Percentiles rank a stretch among this genome's conserved stretches.
These are phyloP conservation scores for Ophiostoma perfectum DNA, from an alignment of 2,329 filamentous ascomycete species.

Conservation along the genomic window DNA sequence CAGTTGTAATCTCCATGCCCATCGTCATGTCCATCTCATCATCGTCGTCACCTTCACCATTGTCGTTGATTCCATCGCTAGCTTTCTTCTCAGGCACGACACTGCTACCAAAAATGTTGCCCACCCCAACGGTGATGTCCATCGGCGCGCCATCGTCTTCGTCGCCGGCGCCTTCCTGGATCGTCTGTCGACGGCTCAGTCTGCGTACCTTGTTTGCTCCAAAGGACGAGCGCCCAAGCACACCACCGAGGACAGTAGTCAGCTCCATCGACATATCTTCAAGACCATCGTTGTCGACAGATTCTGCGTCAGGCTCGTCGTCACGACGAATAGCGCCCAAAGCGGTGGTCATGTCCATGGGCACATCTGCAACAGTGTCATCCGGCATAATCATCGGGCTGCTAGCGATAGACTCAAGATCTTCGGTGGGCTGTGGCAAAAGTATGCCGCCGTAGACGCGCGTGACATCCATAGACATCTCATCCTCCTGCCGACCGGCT, in stretches of 20 bases:
- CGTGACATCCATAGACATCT: slow-evolving; percentile 94
- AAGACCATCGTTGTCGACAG: slow-evolving; percentile 41
- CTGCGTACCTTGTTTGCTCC: slow-evolving; percentile 22
- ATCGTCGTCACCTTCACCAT: slow-evolving; percentile 32
- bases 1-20: slow-evolving; percentile 64
- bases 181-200: slow-evolving; percentile 28
- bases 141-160: slow-evolving; percentile 37
- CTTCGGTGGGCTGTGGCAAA: slow-evolving; percentile 35
- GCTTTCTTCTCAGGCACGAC: neutral
- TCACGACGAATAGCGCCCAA: slow-evolving; percentile 61
- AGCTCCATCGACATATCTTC: slow-evolving; percentile 78
- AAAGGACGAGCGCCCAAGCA: slow-evolving; percentile 35
- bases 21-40: slow-evolving; percentile 40
- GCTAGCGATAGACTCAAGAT: slow-evolving; percentile 23
- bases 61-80: slow-evolving; percentile 30
- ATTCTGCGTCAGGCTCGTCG: slow-evolving; percentile 30
- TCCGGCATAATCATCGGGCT: slow-evolving; percentile 36
- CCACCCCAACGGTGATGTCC: slow-evolving; percentile 57
- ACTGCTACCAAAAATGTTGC: slow-evolving; percentile 44
- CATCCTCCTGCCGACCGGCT: slow-evolving; percentile 36
- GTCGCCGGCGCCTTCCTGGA: slow-evolving; percentile 27
- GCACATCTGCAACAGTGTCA: slow-evolving; percentile 49
- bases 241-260: slow-evolving; percentile 58
- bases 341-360: slow-evolving; percentile 78
- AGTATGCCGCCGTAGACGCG: slow-evolving; percentile 76